Evolutionary conservation across 371 early-diverging fungal species (phyloP).

Genomic region (Syncephalastrum monosporum): DNA sequence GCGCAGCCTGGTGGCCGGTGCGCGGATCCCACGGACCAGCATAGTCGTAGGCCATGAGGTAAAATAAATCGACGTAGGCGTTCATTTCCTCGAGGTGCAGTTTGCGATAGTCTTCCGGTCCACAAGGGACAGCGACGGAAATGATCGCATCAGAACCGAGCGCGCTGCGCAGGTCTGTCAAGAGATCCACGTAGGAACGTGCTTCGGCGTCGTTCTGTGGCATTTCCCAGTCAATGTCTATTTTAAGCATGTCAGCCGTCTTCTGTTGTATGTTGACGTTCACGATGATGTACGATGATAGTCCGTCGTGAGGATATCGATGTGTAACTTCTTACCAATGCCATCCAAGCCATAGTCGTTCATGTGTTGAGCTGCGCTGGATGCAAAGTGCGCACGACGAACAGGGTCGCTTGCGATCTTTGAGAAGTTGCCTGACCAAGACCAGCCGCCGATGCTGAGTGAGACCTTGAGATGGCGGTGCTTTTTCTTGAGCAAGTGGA

Average conservation of each 20-base stretch:
- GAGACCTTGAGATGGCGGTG: conserved; percentile 67
- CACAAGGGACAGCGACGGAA: conserved; percentile 73
- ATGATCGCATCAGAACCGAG: conserved; percentile 57
- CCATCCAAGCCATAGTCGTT: conserved; percentile 53
- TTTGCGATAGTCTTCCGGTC: conserved; percentile 56
- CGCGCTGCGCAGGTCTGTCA: conserved; percentile 65
- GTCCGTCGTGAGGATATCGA: conserved; percentile 2
- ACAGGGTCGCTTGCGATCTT: conserved; percentile 52
- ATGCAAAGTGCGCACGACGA: conserved; percentile 57
- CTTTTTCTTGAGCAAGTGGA: conserved; percentile 70
- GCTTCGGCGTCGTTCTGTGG: conserved; percentile 77
- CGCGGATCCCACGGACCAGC: conserved; percentile 69
- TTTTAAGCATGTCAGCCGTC: neutral
- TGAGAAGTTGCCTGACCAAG: conserved; percentile 79
- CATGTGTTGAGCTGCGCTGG: conserved; percentile 52
- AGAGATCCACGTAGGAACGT: conserved; percentile 68
- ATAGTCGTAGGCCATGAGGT: conserved; percentile 84
- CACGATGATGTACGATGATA: no score
- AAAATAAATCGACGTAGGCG: conserved; percentile 67
- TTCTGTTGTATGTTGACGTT: no score
- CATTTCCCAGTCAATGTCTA: conserved; percentile 88
- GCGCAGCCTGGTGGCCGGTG: conserved; percentile 85
- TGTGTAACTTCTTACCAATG: conserved; percentile 15
- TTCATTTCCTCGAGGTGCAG: conserved; percentile 63
- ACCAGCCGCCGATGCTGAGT: conserved; percentile 88